phyloP scores from a whole-genome alignment of 108 stramenopile genomes.

The Bacterosira constricta region DNA sequence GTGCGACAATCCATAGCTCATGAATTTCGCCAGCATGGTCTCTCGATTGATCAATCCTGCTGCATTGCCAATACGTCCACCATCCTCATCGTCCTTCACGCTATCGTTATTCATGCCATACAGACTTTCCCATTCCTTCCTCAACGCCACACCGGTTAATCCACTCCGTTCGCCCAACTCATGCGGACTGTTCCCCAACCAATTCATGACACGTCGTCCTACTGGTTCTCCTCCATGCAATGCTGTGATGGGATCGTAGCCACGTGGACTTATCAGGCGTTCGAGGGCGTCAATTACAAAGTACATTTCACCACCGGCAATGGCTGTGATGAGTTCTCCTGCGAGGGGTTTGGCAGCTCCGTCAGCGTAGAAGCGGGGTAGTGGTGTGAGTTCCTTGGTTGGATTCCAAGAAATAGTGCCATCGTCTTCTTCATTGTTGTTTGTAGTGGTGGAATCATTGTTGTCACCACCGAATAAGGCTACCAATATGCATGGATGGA shows the following conservation, averaged over 20 bases:
- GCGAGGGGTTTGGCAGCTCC: conserved; percentile 50
- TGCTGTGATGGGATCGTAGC: conserved; percentile 48
- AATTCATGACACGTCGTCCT: conserved; percentile 43
- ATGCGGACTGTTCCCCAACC: conserved; percentile 45
- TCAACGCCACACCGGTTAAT: conserved; percentile 21
- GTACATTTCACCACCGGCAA: conserved; percentile 58
- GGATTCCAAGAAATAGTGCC: conserved; percentile 54
- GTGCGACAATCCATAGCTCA: conserved; percentile 49
- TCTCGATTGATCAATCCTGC: conserved; percentile 38
- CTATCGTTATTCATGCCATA: conserved; percentile 5
- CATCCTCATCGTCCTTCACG: neutral
- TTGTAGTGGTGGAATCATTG: conserved; percentile 11
- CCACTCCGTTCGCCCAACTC: conserved; percentile 49
- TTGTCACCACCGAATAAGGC: conserved; percentile 38
- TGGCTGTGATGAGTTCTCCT: conserved; percentile 47
- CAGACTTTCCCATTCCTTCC: conserved; percentile 32
- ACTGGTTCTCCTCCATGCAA: conserved; percentile 57
- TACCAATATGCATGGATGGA: conserved; percentile 55
- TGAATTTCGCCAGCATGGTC: conserved; percentile 26
- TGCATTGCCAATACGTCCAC: conserved; percentile 6
- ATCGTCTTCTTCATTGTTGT: conserved; percentile 21
- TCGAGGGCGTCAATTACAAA: conserved; percentile 55
- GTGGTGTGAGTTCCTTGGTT: conserved; percentile 24
- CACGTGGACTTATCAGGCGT: conserved; percentile 38
- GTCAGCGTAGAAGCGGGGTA: conserved; percentile 55